Percentiles rank a stretch among this genome's conserved stretches.
These are phyloP conservation scores for Chytriomyces confervae DNA, from an alignment of 192 early-diverging fungal genomes.

Conservation along the genomic window DNA sequence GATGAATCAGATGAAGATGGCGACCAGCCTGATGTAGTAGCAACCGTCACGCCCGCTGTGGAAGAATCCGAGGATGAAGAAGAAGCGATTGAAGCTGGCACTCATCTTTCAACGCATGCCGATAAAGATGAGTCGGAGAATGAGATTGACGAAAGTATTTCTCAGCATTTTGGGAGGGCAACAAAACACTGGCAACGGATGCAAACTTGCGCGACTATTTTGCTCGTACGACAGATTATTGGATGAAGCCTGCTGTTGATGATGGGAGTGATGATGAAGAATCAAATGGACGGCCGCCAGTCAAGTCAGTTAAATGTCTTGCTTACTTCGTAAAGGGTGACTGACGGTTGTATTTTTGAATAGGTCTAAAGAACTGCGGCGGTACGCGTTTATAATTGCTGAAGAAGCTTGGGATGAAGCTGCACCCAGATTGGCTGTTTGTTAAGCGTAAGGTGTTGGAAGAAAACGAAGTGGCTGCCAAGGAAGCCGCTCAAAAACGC, in stretches of 20 bases:
- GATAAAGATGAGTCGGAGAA: constrained; percentile 41
- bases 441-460: constrained; percentile 18
- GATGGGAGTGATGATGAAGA: constrained; percentile 19
- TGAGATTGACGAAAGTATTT: constrained; percentile 36
- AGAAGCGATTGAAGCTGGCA: constrained; percentile 6
- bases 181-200: constrained; percentile 24
- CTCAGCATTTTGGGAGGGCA: constrained; percentile 8
- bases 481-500: constrained; percentile 16
- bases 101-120: neutral
- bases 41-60: neutral
- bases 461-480: constrained; percentile 31
- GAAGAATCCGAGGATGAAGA: constrained; percentile 35
- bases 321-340: too few species aligned
- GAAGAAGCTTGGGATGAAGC: constrained; percentile 33
- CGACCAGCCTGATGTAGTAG: neutral
- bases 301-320: neutral
- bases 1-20: constrained; percentile 36
- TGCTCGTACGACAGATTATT: constrained; percentile 26
- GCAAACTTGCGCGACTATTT: constrained; percentile 35
- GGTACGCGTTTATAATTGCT: constrained; percentile 28
- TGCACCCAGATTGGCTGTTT: constrained; percentile 5
- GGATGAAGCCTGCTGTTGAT: constrained; percentile 22
- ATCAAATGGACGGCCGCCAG: neutral
- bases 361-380: constrained; percentile 18
- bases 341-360: neutral